phyloP scores from a whole-genome alignment of 108 stramenopile genomes.

The Aureococcus anophagefferens region DNA sequence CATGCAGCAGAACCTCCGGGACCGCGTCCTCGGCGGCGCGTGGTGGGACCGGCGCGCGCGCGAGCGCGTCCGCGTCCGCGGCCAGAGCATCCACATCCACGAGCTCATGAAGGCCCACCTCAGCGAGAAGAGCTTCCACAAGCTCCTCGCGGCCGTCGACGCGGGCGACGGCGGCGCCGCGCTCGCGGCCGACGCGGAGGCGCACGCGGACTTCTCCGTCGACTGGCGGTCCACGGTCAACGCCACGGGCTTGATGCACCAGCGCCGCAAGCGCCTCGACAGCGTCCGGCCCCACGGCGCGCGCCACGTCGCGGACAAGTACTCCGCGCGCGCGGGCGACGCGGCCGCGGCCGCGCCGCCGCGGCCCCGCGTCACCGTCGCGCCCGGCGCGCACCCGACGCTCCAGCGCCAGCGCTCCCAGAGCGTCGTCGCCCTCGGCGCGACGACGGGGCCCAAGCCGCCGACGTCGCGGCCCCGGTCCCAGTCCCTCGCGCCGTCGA shows the following conservation, averaged over 20 bases:
- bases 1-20: slow-evolving; percentile 32
- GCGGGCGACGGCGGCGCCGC: not conserved
- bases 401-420: too few species aligned
- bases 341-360: too few species aligned
- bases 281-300: too few species aligned
- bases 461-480: too few species aligned
- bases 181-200: not conserved
- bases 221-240: not conserved
- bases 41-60: slow-evolving; percentile 34
- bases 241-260: not conserved
- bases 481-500: too few species aligned
- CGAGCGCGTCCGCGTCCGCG: slow-evolving; percentile 27
- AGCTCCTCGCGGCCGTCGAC: slow-evolving; percentile 1
- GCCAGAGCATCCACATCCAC: slow-evolving; percentile 24
- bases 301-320: too few species aligned
- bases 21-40: slow-evolving; percentile 27
- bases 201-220: not conserved
- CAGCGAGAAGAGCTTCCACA: slow-evolving; percentile 21
- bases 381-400: too few species aligned
- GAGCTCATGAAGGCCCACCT: slow-evolving; percentile 33
- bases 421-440: too few species aligned
- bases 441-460: too few species aligned
- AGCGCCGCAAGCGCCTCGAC: too few species aligned
- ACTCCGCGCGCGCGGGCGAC: too few species aligned
- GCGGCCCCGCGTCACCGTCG: too few species aligned